Percentiles rank a stretch among this genome's conserved stretches.
Conservation (phyloP, 2,329 filamentous ascomycete species). For the Akanthomyces muscarius region DNA sequence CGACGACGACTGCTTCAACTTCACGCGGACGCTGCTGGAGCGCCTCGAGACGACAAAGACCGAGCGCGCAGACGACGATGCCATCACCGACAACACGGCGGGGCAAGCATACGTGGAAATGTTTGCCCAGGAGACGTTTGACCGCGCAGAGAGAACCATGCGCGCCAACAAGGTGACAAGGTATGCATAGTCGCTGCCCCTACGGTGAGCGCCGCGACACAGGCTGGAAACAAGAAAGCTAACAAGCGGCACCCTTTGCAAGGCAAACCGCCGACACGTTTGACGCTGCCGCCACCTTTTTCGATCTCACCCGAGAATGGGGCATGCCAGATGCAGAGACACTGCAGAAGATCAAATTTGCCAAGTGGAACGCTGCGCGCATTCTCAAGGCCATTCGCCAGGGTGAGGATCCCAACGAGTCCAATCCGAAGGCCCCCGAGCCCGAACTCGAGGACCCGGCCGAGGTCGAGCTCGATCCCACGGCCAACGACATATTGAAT, state of each 20-base stretch:
- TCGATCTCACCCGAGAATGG: constrained; percentile 86
- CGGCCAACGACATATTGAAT: constrained; percentile 47
- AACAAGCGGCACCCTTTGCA: not conserved
- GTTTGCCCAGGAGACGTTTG: constrained; percentile 85
- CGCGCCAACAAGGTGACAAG: constrained; percentile 78
- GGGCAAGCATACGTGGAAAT: constrained; percentile 92
- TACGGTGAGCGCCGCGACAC: not conserved
- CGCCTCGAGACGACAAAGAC: constrained; percentile 65
- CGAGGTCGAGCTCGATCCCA: constrained; percentile 52
- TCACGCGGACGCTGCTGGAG: constrained; percentile 83
- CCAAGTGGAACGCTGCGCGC: constrained; percentile 90
- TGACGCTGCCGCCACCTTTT: constrained; percentile 85
- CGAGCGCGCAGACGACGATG: constrained; percentile 72
- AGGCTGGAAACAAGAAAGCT: constrained; percentile 17
- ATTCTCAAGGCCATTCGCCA: constrained; percentile 90
- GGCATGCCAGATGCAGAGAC: constrained; percentile 69
- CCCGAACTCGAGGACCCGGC: constrained; percentile 19
- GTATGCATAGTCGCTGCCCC: constrained; percentile 36
- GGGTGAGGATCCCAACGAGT: constrained; percentile 85
- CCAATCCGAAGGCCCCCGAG: constrained; percentile 69
- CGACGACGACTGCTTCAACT: constrained; percentile 74
- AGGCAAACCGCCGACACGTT: constrained; percentile 94
- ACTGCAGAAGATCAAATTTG: constrained; percentile 85
- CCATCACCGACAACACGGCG: constrained; percentile 77
- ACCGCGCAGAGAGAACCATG: constrained; percentile 77